phyloP scores from a whole-genome alignment of 176 grass and related monocot species.

The Dendrocalamus sinicus region DNA sequence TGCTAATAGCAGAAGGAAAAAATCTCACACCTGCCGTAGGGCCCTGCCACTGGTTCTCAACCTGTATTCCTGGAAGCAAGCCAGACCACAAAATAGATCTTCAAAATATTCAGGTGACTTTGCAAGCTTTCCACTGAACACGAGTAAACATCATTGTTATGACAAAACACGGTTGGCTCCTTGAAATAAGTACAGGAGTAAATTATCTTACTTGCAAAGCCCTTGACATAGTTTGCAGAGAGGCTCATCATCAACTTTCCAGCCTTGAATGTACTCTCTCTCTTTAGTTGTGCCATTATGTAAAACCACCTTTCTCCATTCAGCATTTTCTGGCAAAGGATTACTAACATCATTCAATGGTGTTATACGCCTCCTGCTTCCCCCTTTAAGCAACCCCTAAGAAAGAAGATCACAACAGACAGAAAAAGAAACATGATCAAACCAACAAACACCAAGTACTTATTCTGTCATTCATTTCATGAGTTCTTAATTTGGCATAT shows the following conservation, averaged over 20 bases:
- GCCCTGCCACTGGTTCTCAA: conserved; percentile 76
- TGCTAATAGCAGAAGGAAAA: conserved; percentile 20
- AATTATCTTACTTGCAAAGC: conserved; percentile 69
- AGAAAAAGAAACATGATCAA: conserved; percentile 2
- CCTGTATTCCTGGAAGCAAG: conserved; percentile 77
- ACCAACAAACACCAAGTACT: conserved; percentile 17
- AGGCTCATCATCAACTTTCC: conserved; percentile 70
- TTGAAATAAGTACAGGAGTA: conserved; percentile 26
- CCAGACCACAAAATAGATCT: conserved; percentile 87
- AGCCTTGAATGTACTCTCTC: conserved; percentile 77
- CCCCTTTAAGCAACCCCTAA: conserved; percentile 90
- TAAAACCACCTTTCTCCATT: conserved; percentile 80
- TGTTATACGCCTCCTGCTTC: conserved; percentile 74
- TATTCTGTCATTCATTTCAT: conserved; percentile 23
- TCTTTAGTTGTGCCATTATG: conserved; percentile 58
- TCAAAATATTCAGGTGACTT: conserved; percentile 98
- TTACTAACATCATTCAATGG: conserved; percentile 65
- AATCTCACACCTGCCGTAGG: conserved; percentile 67
- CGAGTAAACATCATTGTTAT: conserved; percentile 30
- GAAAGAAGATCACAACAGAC: conserved; percentile 18
- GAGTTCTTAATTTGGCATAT: conserved; percentile 4
- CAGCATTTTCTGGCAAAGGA: conserved; percentile 90
- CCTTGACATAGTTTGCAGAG: conserved; percentile 94
- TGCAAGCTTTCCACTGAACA: conserved; percentile 72
- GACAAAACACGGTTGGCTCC: conserved; percentile 12